phyloP scores from a whole-genome alignment of 352 stramenopile genomes.

The Globisporangium iwayamae region DNA sequence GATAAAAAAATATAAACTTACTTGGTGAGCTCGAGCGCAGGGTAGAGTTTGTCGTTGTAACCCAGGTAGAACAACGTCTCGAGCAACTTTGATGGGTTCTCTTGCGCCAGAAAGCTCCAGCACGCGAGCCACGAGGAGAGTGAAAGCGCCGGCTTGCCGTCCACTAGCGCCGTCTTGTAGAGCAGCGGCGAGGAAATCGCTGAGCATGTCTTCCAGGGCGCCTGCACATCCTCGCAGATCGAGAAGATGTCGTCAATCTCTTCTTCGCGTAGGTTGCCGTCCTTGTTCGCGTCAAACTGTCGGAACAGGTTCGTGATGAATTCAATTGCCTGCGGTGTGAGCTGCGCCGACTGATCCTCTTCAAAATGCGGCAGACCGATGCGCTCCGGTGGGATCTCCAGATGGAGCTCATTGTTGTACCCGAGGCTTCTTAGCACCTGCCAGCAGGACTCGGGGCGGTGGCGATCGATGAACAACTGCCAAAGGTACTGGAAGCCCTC shows the following conservation, averaged over 20 bases:
- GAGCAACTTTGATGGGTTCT: slow-evolving; percentile 70
- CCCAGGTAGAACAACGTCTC: slow-evolving; percentile 81
- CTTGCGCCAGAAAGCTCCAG: slow-evolving; percentile 71
- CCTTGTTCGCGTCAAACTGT: slow-evolving; percentile 84
- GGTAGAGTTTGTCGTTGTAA: slow-evolving; percentile 71
- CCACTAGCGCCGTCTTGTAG: slow-evolving; percentile 49
- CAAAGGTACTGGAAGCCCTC: slow-evolving; percentile 83
- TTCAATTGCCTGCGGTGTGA: slow-evolving; percentile 58
- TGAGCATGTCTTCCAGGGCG: slow-evolving; percentile 69
- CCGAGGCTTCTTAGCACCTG: slow-evolving; percentile 77
- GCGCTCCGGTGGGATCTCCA: slow-evolving; percentile 73
- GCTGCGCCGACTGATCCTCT: slow-evolving; percentile 72
- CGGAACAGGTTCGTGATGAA: slow-evolving; percentile 76
- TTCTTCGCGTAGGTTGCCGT: slow-evolving; percentile 61
- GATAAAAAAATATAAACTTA: slow-evolving; percentile 21
- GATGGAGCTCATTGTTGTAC: slow-evolving; percentile 76
- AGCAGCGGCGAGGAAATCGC: slow-evolving; percentile 49
- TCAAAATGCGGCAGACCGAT: slow-evolving; percentile 53
- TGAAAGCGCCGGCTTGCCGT: slow-evolving; percentile 50
- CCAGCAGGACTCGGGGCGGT: slow-evolving; percentile 87
- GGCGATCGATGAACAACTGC: slow-evolving; percentile 87
- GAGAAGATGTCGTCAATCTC: slow-evolving; percentile 81
- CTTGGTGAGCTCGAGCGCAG: slow-evolving; percentile 66
- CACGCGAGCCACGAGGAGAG: slow-evolving; percentile 62
- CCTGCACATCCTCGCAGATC: slow-evolving; percentile 68